phyloP scores from a whole-genome alignment of 148 eudicot species.

The Arctostaphylos glauca region DNA sequence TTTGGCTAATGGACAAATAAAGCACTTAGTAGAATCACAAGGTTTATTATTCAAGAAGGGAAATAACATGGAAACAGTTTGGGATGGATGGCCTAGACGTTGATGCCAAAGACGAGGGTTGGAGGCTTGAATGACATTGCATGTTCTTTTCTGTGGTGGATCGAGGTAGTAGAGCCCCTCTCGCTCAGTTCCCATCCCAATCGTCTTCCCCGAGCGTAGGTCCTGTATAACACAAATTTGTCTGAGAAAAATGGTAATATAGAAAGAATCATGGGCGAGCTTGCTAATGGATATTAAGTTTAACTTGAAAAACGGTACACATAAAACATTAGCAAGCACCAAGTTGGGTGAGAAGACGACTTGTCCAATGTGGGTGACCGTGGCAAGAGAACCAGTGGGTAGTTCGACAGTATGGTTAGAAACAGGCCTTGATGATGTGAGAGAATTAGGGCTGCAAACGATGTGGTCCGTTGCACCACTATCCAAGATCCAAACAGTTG shows the following conservation, averaged over 20 bases:
- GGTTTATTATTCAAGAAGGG: neutral
- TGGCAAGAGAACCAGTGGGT: no score
- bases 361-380: neutral
- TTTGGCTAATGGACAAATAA: constrained; percentile 8
- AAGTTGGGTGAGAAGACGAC: neutral
- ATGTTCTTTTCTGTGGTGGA: neutral
- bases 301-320: no score
- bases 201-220: neutral
- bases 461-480: no score
- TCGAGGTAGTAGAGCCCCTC: no score
- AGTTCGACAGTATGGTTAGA: no score
- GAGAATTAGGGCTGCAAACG: neutral
- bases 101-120: neutral
- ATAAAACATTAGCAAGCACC: neutral
- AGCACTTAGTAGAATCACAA: neutral
- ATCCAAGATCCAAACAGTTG: neutral
- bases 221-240: constrained; percentile 9
- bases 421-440: neutral
- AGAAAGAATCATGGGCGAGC: neutral
- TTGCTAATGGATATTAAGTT: neutral
- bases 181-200: neutral
- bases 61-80: neutral
- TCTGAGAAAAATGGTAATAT: neutral
- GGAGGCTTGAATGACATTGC: neutral
- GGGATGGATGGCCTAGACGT: constrained; percentile 3